Evolutionary conservation across 306 rosid genomes (phyloP), one percentile per base, ranked within the genome.

Genomic region (Acmispon strigosus): DNA sequence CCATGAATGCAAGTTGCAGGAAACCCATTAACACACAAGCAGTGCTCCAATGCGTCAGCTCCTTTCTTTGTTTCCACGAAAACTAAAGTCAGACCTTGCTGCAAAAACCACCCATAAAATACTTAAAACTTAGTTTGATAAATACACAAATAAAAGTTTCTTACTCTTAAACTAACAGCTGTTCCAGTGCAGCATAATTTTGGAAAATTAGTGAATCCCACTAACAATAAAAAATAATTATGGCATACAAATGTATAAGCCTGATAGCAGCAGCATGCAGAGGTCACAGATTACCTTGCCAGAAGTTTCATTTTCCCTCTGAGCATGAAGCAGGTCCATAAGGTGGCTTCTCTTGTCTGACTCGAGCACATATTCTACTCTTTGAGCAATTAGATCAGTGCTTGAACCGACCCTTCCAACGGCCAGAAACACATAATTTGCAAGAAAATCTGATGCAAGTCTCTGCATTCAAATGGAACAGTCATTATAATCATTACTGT

Each of bases 21-120:
- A 88, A 93, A 93, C 49, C 96, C 96, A 51, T 89, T 90, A 47
- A 77, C 65, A 60, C 87, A 86, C 83, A 93, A 72, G 93, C 98
- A 90, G 84, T 90, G 84, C 80, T 93, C 98, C 80, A 93, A 81
- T 49, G 96, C 79, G 22, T 93, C 98, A 20, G 98, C 98, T 79
- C 98, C 96, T 84, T 93, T 93, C 87, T 93, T 93, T 59, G 98
- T 93, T 85, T 93, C 98, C 86, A 93, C 98, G 74, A 93, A 93
- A 59, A 93, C 96, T 75, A 93, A 86, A 43, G 96, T 93, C 80
- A 93, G 82, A 75, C 93, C 69, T 88, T 90, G 98, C 96, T 93
- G 92, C 83, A 77, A 78, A 67, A 67, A 41, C 55, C 32, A 71
- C 65, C 69, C 67, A 49, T 13, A 50, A 50, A 41, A 44, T 64